A percentile compares a stretch with the other conserved stretches of the same genome.
These are phyloP conservation scores for Trichoderma pleuroti DNA, from an alignment of 2,329 filamentous ascomycete genomes.

Conservation along the genomic window DNA sequence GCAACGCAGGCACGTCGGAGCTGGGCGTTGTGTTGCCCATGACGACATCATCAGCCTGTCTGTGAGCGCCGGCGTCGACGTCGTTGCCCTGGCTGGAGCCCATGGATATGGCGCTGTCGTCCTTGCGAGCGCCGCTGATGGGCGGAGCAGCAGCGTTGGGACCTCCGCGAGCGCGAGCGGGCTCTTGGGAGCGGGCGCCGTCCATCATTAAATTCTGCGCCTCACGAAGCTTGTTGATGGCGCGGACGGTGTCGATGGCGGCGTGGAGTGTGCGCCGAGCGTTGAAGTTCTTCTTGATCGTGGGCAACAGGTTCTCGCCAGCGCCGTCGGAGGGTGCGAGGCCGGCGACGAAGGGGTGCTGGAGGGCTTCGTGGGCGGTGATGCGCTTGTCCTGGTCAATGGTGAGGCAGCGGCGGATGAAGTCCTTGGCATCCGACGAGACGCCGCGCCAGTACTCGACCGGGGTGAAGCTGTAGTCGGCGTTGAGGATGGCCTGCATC, in stretches of 20 bases:
- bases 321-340: constrained; percentile 45
- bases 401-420: constrained; percentile 87
- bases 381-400: constrained; percentile 84
- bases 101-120: constrained; percentile 45
- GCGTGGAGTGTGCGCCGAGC: constrained; percentile 65
- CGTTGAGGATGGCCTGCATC: constrained; percentile 97
- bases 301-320: constrained; percentile 62
- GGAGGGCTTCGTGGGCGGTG: constrained; percentile 77
- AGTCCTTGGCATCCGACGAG: constrained; percentile 79
- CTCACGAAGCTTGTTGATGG: constrained; percentile 68
- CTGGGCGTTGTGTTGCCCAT: constrained; percentile 44
- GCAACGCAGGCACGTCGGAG: constrained; percentile 43
- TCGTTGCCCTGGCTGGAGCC: constrained; percentile 31
- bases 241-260: constrained; percentile 67
- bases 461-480: constrained; percentile 93
- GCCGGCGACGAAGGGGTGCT: constrained; percentile 62
- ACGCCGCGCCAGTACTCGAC: constrained; percentile 96
- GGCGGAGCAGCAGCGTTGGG: constrained; percentile 35
- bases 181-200: constrained; percentile 52
- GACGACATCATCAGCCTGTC: constrained; percentile 38
- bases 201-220: constrained; percentile 61
- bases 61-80: neutral
- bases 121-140: constrained; percentile 32
- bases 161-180: constrained; percentile 36
- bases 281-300: constrained; percentile 73